Base-by-base conservation (phyloP, 306 rosid genomes). In the Malus sieversii region DNA sequence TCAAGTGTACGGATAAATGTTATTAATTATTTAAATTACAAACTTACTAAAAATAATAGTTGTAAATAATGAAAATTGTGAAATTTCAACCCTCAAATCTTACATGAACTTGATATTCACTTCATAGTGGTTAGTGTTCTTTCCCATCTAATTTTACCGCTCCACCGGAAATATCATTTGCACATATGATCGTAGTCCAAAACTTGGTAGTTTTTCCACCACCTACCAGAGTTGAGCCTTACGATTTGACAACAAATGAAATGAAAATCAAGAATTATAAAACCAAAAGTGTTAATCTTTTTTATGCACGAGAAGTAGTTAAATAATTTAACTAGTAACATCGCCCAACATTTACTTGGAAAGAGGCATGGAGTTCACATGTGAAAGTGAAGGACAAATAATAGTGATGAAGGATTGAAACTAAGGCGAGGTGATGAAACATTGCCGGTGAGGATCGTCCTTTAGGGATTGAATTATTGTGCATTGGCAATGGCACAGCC, bases 381-480 rank as follows among this genome's bases (percentile, higher is more conserved):
- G 70, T 66, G 51, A 66, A 66, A 10, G 10, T 16, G 44, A 19
- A 65, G 46, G 46, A 65, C 25, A 18, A 66, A 11, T 66, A 14
- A 42, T n/a, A 42, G 11, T 68, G 72, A 74, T 74, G 63, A 62
- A 45, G 14, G 46, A 62, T 74, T 74, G 78, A 74, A 29, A 74
- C 33, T 44, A 38, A 62, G 70, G 70, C 32, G 70, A 45, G 78
- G 78, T 74, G 70, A 35, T 66, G 18, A 66, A 35, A 38, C 70
- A 35, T 66, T 6, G 62, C 70, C 63, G 62, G 60, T 6, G 44
- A 62, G 78, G 46, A 67, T 29, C 22, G 77, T 64, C 61, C 38
- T 25, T 15, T 73, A 32, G 30, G 78, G 23, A 19, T 46, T 74
- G 61, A 74, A 74, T 74, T 62, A 74, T 74, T 74, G 78, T 45